Evolutionary conservation across 139 green algal species (phyloP), one percentile per base, ranked within the genome.

Genomic region (Limnomonas spitsbergensis): DNA sequence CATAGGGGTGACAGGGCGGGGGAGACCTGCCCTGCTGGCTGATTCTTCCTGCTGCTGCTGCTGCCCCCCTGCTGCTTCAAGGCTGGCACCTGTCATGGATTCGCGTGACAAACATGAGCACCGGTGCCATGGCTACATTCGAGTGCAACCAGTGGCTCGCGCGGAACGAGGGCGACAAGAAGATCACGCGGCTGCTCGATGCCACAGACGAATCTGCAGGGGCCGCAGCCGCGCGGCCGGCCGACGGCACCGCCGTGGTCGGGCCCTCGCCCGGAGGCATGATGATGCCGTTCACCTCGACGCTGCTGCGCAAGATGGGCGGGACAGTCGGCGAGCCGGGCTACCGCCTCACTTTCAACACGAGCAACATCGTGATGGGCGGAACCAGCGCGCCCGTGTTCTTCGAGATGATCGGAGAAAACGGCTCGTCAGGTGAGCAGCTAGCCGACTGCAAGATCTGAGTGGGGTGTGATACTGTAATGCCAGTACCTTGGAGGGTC

Each of bases 321-420:
- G 71, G 74, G 31, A 69, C 34, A 27, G 29, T 83, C 42, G 85
- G 84, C 2, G 66, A 80, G 37, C 80, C 81, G 0, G 87, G 87
- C n/a, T 91, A 91, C 81, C 80, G 69, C 29, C 35, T 92, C 47
- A 88, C 76, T 35, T 85, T 92, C 76, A 61, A 72, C 40, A 92
- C 88, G 24, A 81, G 52, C 78, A 88, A 88, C 40, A 66, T 86
- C 9, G 77, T 78, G 54, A 74, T 79, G 67, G 80, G 77, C 38
- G 77, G 80, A 61, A 89, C 86, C 3, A 79, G 35, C 31, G 68
- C 76, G 39, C 82, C 81, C 37, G 88, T 94, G 1, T 91, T 85
- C 68, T 92, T 94, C 77, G 89, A 94, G 81, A 76, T 94, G 32
- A 83, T 91, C n/a, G 90, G 90, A 3, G 81, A 87, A n/a, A 76